These are phyloP conservation scores for Termitomyces sp. DNA, from an alignment of 768 basidiomycete genomes.

Conservation along the genomic window DNA sequence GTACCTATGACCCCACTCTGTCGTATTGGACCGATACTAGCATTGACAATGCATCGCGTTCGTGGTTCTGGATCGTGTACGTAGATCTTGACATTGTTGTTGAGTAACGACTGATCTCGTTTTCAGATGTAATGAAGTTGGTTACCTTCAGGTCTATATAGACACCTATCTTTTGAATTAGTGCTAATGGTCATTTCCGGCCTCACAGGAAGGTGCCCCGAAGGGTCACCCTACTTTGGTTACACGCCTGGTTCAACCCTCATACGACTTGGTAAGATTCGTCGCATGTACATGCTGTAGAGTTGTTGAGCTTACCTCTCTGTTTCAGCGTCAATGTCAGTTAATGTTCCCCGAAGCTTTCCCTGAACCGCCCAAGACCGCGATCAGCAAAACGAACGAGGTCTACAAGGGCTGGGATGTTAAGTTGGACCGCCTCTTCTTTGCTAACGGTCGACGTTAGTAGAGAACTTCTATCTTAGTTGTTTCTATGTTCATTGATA, in stretches of 20 bases:
- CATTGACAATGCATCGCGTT: slow-evolving; percentile 51
- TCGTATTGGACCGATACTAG: slow-evolving; percentile 48
- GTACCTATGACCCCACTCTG: slow-evolving; percentile 33
- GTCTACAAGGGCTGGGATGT: slow-evolving; percentile 63
- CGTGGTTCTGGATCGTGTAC: slow-evolving; percentile 72
- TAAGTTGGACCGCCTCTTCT: slow-evolving; percentile 52
- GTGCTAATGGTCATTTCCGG: neutral
- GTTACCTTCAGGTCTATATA: slow-evolving; percentile 41
- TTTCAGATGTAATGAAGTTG: slow-evolving; percentile 63
- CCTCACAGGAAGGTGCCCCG: slow-evolving; percentile 37
- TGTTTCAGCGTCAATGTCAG: slow-evolving; percentile 58
- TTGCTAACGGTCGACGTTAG: slow-evolving; percentile 64
- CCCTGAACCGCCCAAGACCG: slow-evolving; percentile 37
- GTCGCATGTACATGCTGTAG: neutral
- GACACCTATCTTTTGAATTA: neutral
- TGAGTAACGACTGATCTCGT: neutral
- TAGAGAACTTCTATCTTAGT: slow-evolving; percentile 6
- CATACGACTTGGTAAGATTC: slow-evolving; percentile 45
- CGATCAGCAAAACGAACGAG: slow-evolving; percentile 36
- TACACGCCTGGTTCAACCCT: slow-evolving; percentile 46
- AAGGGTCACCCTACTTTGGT: slow-evolving; percentile 37
- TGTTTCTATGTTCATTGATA: neutral
- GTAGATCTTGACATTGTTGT: slow-evolving; percentile 11
- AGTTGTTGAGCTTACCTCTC: neutral
- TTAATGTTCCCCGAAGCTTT: slow-evolving; percentile 62